These are phyloP conservation scores for Cercospora sp. DNA, from an alignment of 2,329 filamentous ascomycete genomes.

Conservation along the genomic window DNA sequence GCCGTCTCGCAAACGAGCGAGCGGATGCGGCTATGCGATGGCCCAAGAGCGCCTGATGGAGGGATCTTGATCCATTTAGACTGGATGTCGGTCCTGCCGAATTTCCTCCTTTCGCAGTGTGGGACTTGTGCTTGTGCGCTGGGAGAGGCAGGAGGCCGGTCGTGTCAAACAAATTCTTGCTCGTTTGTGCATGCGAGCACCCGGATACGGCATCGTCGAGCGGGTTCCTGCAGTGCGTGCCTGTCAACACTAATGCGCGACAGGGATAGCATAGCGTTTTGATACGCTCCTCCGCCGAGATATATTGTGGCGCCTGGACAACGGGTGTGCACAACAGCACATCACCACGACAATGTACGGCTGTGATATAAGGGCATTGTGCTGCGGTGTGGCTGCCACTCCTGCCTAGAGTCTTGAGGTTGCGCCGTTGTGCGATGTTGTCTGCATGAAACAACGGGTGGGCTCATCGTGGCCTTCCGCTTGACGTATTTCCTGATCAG, in stretches of 20 bases:
- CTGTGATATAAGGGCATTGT: not conserved
- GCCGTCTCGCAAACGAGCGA: conserved; percentile 23
- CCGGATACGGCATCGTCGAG: conserved; percentile 18
- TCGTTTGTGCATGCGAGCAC: conserved; percentile 23
- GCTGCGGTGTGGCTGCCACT: conserved; percentile 10
- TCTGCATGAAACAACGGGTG: conserved; percentile 4
- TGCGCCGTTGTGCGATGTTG: conserved; percentile 1
- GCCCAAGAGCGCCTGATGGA: conserved; percentile 16
- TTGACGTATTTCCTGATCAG: not conserved
- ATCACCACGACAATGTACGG: conserved; percentile 6
- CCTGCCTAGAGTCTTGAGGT: not conserved
- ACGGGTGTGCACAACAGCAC: conserved; percentile 12
- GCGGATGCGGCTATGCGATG: conserved; percentile 18
- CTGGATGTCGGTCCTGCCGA: conserved; percentile 16
- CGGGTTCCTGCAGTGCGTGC: conserved; percentile 26
- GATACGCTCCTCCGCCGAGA: conserved; percentile 8
- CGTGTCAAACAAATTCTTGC: conserved; percentile 20
- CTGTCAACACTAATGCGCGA: conserved; percentile 20
- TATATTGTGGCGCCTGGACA: conserved; percentile 14
- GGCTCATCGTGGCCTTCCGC: not conserved
- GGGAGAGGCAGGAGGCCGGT: conserved; percentile 14
- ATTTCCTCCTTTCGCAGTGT: conserved; percentile 15
- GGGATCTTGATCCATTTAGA: conserved; percentile 20
- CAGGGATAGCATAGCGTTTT: conserved; percentile 15
- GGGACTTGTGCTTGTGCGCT: conserved; percentile 1